Conservation (phyloP, 495 filamentous ascomycete genomes). For the Friedmanniomyces simplex region DNA sequence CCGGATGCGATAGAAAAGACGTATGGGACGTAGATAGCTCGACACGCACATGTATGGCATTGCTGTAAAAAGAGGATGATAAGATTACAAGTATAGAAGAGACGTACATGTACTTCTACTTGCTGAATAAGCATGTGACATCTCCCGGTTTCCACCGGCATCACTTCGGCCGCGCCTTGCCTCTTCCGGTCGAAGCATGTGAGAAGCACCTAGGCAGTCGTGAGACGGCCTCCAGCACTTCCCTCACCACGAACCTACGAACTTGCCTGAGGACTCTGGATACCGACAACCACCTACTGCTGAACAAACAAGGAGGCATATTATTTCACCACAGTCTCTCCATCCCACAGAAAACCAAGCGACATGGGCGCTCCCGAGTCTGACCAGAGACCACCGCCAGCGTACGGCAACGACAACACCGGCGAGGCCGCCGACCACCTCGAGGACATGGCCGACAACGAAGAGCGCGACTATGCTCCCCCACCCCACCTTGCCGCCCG, state of each 20-base stretch:
- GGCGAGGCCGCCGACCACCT: background rate
- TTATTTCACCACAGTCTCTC: background rate
- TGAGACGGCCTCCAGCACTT: background rate
- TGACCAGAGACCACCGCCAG: background rate
- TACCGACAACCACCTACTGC: background rate
- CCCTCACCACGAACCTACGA: background rate
- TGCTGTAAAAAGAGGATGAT: too few species aligned
- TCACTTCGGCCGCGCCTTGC: too few species aligned
- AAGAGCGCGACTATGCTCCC: slow-evolving; percentile 38
- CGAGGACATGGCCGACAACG: slow-evolving; percentile 1
- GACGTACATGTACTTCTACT: too few species aligned
- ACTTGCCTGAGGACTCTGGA: background rate
- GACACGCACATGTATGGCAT: too few species aligned
- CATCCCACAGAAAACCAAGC: background rate
- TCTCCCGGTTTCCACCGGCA: too few species aligned
- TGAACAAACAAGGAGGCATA: background rate
- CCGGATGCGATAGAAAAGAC: background rate
- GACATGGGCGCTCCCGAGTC: background rate
- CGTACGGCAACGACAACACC: background rate
- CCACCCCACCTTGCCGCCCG: slow-evolving; percentile 80
- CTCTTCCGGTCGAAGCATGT: too few species aligned
- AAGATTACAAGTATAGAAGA: too few species aligned
- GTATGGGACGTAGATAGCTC: too few species aligned
- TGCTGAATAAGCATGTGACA: too few species aligned
- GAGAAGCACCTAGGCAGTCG: background rate